Conservation (phyloP, 768 basidiomycete genomes). For the Chalciporus piperatus region DNA sequence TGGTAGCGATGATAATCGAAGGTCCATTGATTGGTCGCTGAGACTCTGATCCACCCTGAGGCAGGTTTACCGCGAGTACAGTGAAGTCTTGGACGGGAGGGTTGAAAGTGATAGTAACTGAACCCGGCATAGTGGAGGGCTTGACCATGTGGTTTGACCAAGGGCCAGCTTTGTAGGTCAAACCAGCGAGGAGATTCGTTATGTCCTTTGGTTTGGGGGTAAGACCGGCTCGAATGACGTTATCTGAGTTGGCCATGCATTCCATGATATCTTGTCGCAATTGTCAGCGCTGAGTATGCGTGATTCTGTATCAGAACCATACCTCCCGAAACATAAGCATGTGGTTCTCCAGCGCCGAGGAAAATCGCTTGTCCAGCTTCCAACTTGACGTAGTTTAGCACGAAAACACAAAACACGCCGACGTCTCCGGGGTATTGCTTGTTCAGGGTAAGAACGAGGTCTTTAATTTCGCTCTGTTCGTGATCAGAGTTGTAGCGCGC, state of each 20-base stretch:
- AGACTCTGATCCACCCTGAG: constrained; percentile 41
- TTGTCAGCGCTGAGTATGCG: constrained; percentile 1
- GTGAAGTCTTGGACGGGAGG: constrained; percentile 95
- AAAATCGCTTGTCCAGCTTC: constrained; percentile 89
- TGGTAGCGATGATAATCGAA: constrained; percentile 76
- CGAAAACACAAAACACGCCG: constrained; percentile 87
- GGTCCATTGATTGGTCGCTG: constrained; percentile 77
- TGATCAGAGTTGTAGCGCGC: constrained; percentile 53
- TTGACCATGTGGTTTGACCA: constrained; percentile 68
- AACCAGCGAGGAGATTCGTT: constrained; percentile 78
- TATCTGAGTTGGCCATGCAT: constrained; percentile 99
- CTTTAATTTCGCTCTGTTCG: constrained; percentile 47
- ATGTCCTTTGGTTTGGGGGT: constrained; percentile 97
- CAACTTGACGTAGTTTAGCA: constrained; percentile 84
- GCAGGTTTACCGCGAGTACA: constrained; percentile 64
- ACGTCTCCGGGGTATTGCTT: constrained; percentile 88
- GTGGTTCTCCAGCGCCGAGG: constrained; percentile 93
- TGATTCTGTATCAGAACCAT: constrained; percentile 19
- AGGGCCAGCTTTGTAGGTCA: constrained; percentile 79
- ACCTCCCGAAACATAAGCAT: constrained; percentile 96
- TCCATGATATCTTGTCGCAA: constrained; percentile 82
- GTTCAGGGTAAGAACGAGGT: constrained; percentile 62
- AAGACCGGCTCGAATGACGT: constrained; percentile 96
- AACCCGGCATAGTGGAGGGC: constrained; percentile 48
- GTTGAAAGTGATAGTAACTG: constrained; percentile 64